Evolutionary conservation across 129 eudicot species (phyloP).

Genomic region (Cynara cardunculus): DNA sequence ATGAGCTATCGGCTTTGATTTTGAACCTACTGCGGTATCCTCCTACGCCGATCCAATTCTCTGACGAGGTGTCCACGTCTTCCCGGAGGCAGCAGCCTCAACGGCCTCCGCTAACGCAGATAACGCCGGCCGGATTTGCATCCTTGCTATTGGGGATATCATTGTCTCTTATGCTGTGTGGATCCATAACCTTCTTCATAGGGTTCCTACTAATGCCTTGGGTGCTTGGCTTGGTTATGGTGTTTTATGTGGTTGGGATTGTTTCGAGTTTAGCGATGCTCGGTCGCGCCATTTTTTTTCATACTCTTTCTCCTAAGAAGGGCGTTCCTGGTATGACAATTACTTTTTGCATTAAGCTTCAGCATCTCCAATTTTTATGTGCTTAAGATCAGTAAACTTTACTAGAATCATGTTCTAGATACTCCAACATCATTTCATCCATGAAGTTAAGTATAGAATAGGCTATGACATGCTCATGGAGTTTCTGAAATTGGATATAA

Average conservation of each 20-base stretch:
- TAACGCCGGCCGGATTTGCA: slow-evolving; percentile 64
- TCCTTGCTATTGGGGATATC: slow-evolving; percentile 65
- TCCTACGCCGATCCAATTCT: slow-evolving; percentile 40
- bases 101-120: slow-evolving; percentile 29
- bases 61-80: slow-evolving; percentile 24
- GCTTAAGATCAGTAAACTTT: not conserved
- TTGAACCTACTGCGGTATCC: slow-evolving; percentile 53
- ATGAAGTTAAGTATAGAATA: not conserved
- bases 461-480: not conserved
- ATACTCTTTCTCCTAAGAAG: slow-evolving; percentile 41
- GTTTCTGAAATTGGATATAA: not conserved
- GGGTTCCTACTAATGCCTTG: slow-evolving; percentile 84
- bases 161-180: slow-evolving; percentile 65
- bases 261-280: slow-evolving; percentile 61
- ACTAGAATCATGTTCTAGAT: not conserved
- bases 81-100: slow-evolving; percentile 13
- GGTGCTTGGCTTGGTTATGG: slow-evolving; percentile 65
- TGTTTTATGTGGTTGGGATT: slow-evolving; percentile 62
- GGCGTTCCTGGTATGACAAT: slow-evolving; percentile 40
- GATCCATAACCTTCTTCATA: slow-evolving; percentile 70
- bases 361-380: not conserved
- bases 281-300: slow-evolving; percentile 53
- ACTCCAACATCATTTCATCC: not conserved
- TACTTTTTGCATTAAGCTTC: slow-evolving; percentile 4
- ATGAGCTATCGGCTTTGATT: slow-evolving; percentile 53